Base-by-base conservation (phyloP, 2,329 filamentous ascomycete species). In the Ustulina deusta region DNA sequence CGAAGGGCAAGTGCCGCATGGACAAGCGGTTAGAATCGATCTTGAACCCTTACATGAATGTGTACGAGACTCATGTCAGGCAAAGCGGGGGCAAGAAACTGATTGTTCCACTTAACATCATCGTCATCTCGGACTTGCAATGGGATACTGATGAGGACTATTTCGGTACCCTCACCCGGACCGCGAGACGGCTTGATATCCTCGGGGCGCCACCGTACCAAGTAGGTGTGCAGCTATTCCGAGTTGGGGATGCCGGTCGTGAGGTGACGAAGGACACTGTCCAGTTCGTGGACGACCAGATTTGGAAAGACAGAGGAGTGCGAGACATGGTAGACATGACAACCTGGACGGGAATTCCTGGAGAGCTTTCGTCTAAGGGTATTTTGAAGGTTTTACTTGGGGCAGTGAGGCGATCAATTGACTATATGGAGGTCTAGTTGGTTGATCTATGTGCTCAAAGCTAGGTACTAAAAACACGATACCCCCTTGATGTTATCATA, bases 241-340 rank as follows among this genome's bases (percentile, higher is more conserved):
- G 93, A 74, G 87, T 93, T 10, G 91, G 91, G 22, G 83, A 86
- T 17, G 89, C 44, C 15, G 92, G 70, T 76, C 82, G 13, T 80
- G 0, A 83, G 83, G 6, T 78, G 83, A 71, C 85, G 88, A 70
- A 79, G 92, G 61, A 81, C 85, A 74, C 82, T 0, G 25, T 63
- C 17, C 15, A 11, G 5, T 62, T 86, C 57, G 79, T 93, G 10
- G 91, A 93, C 73, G 89, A 93, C 77, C 83, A 83, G 1, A 78
- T 93, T 36, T 64, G 64, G 34, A 81, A 84, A 56, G 79, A 83
- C 60, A 80, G 83, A 25, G 81, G 83, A 6, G 73, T 91, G 6
- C 81, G 91, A 49, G 91, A 93, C 78, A 93, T 93, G 69, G 90
- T 93, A 9, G 91, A 93, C 76, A 93, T 90, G 0, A 88, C 91